Conservation (phyloP, 257 asterid genomes). For the Gentiana dahurica region DNA sequence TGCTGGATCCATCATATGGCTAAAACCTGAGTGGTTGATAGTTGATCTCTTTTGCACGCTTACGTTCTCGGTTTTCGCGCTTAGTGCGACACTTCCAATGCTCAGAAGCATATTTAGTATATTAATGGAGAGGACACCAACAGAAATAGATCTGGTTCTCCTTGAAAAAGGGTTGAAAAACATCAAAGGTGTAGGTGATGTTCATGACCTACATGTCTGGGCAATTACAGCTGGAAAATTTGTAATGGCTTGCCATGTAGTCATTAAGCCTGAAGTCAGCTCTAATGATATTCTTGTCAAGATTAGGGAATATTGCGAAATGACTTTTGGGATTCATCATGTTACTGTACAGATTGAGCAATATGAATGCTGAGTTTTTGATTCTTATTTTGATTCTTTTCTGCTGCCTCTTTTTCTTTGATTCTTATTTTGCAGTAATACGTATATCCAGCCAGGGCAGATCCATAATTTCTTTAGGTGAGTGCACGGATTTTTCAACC, state of each 20-base stretch:
- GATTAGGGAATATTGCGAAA: slow-evolving; percentile 43
- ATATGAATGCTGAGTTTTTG: slow-evolving; percentile 4
- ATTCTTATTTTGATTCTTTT: no score
- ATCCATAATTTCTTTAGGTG: no score
- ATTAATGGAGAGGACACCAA: slow-evolving; percentile 68
- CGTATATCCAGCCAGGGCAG: no score
- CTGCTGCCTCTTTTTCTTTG: not conserved
- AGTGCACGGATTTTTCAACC: no score
- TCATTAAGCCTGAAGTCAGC: slow-evolving; percentile 29
- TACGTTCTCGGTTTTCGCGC: slow-evolving; percentile 41
- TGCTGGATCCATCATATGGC: slow-evolving; percentile 69
- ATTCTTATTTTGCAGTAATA: no score
- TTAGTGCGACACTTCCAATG: slow-evolving; percentile 49
- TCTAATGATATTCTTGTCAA: slow-evolving; percentile 32
- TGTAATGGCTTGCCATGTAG: slow-evolving; percentile 57
- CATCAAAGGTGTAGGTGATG: slow-evolving; percentile 40
- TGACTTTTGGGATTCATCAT: slow-evolving; percentile 42
- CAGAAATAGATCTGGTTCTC: slow-evolving; percentile 31
- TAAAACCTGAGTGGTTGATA: slow-evolving; percentile 54
- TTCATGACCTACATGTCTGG: slow-evolving; percentile 85
- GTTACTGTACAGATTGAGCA: slow-evolving; percentile 68
- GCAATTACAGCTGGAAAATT: slow-evolving; percentile 48
- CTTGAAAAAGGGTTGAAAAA: slow-evolving; percentile 44
- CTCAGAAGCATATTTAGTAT: slow-evolving; percentile 34
- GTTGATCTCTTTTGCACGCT: slow-evolving; percentile 63